Base-by-base conservation (phyloP, 805 yeast genomes). In the Saccharomycopsis fermentans region DNA sequence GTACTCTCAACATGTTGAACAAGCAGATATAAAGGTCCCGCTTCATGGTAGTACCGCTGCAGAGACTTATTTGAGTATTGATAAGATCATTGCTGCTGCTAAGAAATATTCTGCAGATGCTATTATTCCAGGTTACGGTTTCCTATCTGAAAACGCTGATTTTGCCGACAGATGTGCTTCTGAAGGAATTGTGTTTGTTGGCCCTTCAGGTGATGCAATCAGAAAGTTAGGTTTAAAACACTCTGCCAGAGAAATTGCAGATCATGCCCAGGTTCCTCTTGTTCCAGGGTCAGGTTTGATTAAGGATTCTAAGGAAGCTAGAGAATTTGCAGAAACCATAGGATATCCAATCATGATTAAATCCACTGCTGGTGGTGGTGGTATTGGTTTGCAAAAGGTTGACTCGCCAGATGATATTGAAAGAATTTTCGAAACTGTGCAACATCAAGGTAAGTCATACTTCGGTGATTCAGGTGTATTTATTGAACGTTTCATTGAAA, bases 341-440 rank as follows among this genome's bases (percentile, higher is more conserved):
- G 79, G 77, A 19, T 94, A 89, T 66, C 98, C 98, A 32, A 82
- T 92, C 36, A 92, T 92, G 98, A 88, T 94, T 55, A 92, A 92
- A 73, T 87, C 96, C 27, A 94, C 99, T 62, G 98, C 98, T 27
- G 99, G 99, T 70, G 99, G 99, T 68, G 99, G 99, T 72, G 99
- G 99, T 73, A 92, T 92, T 68, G 99, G 99, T 63, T 76, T 92
- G 65, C 97, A 92, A 71, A 87, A 90, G 69, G 97, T 91, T 60
- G 96, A 91, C 67, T 78, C 83, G 37, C 87, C 81, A 64, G 82
- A 71, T 19, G 97, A 94, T 61, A 83, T 94, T 63, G 88, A 83
- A 73, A 75, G 86, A 62, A 95, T 91, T 14, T 92, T 90, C 72
- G 87, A 82, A 67, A 85, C 96, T 9, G 98, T 94, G 51, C 86